Evolutionary conservation across 2,329 filamentous ascomycete species (phyloP).

Genomic region (Dactylellina haptotyla): DNA sequence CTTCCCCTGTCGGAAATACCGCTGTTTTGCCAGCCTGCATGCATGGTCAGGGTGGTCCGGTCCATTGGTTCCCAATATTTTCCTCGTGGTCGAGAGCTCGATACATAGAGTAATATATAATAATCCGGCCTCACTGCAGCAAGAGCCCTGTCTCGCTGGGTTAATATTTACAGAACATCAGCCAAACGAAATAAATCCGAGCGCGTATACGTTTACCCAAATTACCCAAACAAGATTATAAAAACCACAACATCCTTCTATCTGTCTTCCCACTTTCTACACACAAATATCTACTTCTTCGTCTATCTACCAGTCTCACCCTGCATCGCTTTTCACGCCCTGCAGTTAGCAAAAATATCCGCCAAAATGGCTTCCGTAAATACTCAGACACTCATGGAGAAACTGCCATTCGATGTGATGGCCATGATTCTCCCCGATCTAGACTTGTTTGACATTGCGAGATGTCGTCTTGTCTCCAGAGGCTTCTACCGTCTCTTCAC

Average conservation of each 20-base stretch:
- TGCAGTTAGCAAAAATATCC: not conserved
- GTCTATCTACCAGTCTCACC: no score
- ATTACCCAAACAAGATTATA: no score
- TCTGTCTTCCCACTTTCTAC: not conserved
- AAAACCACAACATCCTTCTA: no score
- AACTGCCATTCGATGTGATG: slow-evolving; percentile 37
- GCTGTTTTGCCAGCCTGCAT: slow-evolving; percentile 17
- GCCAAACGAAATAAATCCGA: no score
- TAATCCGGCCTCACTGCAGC: no score
- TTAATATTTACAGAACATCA: no score
- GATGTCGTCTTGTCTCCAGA: slow-evolving; percentile 47
- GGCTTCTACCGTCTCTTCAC: slow-evolving; percentile 48
- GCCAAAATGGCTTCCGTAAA: slow-evolving; percentile 12
- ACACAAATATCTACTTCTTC: not conserved
- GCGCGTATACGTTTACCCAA: no score
- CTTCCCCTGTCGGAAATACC: slow-evolving; percentile 7
- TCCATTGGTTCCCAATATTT: slow-evolving; percentile 19
- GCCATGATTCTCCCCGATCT: slow-evolving; percentile 29
- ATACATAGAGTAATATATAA: no score
- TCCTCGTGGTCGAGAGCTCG: not conserved
- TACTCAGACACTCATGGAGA: slow-evolving; percentile 21
- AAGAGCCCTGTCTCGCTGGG: no score
- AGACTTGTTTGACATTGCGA: slow-evolving; percentile 50
- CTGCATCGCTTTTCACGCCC: not conserved
- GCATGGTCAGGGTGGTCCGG: slow-evolving; percentile 13